Base-by-base conservation (phyloP, 2,329 filamentous ascomycete genomes). In the Tolypocladium inflatum region DNA sequence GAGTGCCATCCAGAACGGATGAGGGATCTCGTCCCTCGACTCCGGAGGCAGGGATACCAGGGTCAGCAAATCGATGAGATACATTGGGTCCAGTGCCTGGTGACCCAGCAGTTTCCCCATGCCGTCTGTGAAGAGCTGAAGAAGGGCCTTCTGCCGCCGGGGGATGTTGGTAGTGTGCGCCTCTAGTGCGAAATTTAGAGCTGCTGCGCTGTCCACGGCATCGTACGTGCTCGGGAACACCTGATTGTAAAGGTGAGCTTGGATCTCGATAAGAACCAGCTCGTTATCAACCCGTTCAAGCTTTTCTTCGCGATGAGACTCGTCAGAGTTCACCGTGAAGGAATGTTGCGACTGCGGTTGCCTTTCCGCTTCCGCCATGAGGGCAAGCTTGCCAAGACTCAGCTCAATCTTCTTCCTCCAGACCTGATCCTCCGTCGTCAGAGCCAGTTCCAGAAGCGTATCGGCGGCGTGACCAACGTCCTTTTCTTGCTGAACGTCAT, bases 391-490 rank as follows among this genome's bases (percentile, higher is more conserved):
- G 41, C 90, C 89, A 43, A 99, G 79, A 60, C 91, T 96, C 33
- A 97, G 77, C 72, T 97, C 89, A 39, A 96, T 89, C 71, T 95
- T 94, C 76, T 96, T 95, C 74, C 85, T 91, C 93, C 93, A 97
- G 4, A 94, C 75, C 65, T 92, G 88, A 56, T 84, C 82, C 70
- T 97, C 92, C 57, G 85, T 83, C 55, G 80, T 79, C 23, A 87
- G 76, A 0, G 90, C 91, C 23, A 92, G 79, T 9, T 83, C 77
- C 50, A 89, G 77, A 53, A 99, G 79, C 0, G 86, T 88, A 48
- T 84, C 76, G 6, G 88, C 86, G 13, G 93, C 92, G 58, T 84
- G 81, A 15, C 83, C 78, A 62, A 91, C 91, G 65, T 96, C 85
- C 59, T 85, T 80, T 68, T 94, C 89, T 30, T 83, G 81, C 60